Conservation (phyloP, 1,139 yeast genomes). For the Zygosaccharomyces pseudobailii region DNA sequence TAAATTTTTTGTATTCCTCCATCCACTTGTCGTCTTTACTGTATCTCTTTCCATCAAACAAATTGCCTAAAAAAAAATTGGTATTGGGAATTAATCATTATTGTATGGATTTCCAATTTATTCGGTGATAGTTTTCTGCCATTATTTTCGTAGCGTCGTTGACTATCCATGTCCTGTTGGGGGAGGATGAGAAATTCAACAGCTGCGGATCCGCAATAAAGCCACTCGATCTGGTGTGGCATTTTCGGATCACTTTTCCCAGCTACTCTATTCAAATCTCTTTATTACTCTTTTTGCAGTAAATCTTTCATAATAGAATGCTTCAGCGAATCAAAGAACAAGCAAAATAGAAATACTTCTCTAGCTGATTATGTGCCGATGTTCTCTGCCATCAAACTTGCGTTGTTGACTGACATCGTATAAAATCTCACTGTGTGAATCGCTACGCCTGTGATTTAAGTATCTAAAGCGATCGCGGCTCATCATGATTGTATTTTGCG, state of each 20-base stretch:
- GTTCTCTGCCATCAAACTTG: neutral
- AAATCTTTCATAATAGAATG: conserved; percentile 59
- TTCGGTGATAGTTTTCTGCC: conserved; percentile 72
- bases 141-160: conserved; percentile 45
- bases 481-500: conserved; percentile 2
- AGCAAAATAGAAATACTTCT: conserved; percentile 17
- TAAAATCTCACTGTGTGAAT: conserved; percentile 4
- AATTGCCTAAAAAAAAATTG: conserved; percentile 77
- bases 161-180: conserved; percentile 46
- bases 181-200: conserved; percentile 71
- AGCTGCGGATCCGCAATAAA: conserved; percentile 91
- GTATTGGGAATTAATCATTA: conserved; percentile 64
- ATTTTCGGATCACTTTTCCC: conserved; percentile 52
- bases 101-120: conserved; percentile 55
- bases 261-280: conserved; percentile 56
- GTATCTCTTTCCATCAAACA: conserved; percentile 92
- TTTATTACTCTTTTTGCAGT: conserved; percentile 46
- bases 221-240: conserved; percentile 56
- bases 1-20: conserved; percentile 64
- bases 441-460: conserved; percentile 5
- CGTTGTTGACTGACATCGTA: conserved; percentile 1
- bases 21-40: conserved; percentile 73
- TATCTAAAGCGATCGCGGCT: conserved; percentile 11
- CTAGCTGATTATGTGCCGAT: conserved; percentile 21
- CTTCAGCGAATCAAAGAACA: conserved; percentile 43